phyloP scores from a whole-genome alignment of 1,284 basidiomycete species.

The Leccinum griseonigrum region DNA sequence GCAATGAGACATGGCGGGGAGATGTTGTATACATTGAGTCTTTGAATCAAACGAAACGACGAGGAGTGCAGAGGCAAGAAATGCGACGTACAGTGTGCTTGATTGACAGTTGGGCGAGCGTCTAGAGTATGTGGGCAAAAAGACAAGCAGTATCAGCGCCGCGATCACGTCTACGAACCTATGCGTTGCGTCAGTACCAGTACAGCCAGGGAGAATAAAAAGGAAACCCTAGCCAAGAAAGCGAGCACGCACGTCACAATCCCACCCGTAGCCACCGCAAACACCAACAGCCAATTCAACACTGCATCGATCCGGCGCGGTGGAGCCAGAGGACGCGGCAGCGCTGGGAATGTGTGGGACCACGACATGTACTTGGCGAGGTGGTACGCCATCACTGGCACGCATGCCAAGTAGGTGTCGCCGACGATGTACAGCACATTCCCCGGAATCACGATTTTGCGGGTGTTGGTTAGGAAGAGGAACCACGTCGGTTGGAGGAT shows the following conservation, averaged over 20 bases:
- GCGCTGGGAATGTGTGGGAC: neutral
- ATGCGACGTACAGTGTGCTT: constrained; percentile 27
- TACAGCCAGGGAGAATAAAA: too few relatives aligned
- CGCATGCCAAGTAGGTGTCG: constrained; percentile 21
- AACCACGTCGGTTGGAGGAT: constrained; percentile 14
- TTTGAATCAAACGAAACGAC: neutral
- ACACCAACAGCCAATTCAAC: constrained; percentile 25
- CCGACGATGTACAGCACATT: constrained; percentile 27
- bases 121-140: constrained; percentile 10
- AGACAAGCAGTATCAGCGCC: neutral
- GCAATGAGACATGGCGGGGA: too few relatives aligned
- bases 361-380: constrained; percentile 12
- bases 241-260: constrained; percentile 22
- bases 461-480: constrained; percentile 9
- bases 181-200: neutral
- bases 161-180: constrained; percentile 30
- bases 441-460: constrained; percentile 18
- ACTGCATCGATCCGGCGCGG: constrained; percentile 21
- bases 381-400: constrained; percentile 23
- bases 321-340: constrained; percentile 1
- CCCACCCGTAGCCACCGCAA: constrained; percentile 27
- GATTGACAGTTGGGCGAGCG: constrained; percentile 23
- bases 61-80: neutral
- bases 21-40: too few relatives aligned
- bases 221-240: neutral